These are phyloP conservation scores for Protomyces arabidopsidicola DNA, from an alignment of 1,139 yeast genomes.

Conservation along the genomic window DNA sequence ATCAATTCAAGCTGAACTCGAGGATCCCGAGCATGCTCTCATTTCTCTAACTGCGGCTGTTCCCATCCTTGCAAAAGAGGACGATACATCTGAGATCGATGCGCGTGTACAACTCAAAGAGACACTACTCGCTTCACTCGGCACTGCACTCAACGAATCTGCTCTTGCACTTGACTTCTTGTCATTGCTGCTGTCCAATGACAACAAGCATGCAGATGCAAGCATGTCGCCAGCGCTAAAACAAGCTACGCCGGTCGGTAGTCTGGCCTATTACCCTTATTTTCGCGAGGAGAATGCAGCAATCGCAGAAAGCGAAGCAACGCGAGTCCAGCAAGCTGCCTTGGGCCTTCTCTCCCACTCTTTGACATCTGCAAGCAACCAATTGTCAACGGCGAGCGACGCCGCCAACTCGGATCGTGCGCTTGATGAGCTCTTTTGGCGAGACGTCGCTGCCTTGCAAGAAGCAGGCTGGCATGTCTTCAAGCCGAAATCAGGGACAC, in stretches of 20 bases:
- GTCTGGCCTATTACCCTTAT: slow-evolving; percentile 43
- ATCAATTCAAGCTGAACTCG: slow-evolving; percentile 48
- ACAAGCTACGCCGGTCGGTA: slow-evolving; percentile 72
- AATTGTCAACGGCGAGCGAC: background rate
- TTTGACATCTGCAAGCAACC: slow-evolving; percentile 52
- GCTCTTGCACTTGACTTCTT: slow-evolving; percentile 83
- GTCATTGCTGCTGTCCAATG: slow-evolving; percentile 73
- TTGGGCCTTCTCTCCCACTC: slow-evolving; percentile 88
- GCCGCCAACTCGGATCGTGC: slow-evolving; percentile 1
- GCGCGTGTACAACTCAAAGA: slow-evolving; percentile 29
- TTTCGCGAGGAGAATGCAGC: slow-evolving; percentile 51
- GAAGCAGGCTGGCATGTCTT: slow-evolving; percentile 8
- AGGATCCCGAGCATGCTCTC: slow-evolving; percentile 12
- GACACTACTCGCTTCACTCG: slow-evolving; percentile 51
- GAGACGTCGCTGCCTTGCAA: background rate
- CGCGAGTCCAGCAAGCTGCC: slow-evolving; percentile 43
- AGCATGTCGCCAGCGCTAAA: slow-evolving; percentile 86
- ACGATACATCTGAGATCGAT: background rate
- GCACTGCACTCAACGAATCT: slow-evolving; percentile 77
- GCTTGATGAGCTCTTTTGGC: slow-evolving; percentile 4
- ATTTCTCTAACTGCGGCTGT: background rate
- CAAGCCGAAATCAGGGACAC: background rate
- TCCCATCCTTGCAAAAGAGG: background rate
- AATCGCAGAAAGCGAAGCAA: slow-evolving; percentile 39
- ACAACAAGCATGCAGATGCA: slow-evolving; percentile 77